Base-by-base conservation (phyloP, 352 stramenopile genomes). In the Peronosclerospora sorghi region DNA sequence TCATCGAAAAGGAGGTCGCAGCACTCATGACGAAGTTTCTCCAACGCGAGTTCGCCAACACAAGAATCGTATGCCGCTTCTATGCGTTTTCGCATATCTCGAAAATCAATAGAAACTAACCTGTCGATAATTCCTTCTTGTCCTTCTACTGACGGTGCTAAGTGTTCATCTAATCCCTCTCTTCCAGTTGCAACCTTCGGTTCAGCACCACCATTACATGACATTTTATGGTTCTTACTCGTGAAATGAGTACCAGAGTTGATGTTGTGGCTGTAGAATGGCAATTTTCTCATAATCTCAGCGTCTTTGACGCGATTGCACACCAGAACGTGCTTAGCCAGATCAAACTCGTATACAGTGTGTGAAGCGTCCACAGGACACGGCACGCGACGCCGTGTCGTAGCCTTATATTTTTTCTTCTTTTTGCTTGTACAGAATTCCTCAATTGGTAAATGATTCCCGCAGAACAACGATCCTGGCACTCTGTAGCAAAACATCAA, bases 281-380 rank as follows among this genome's bases (percentile, higher is more conserved):
- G 71, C 35, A 88, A 54, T 17, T 56, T 51, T 51, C 62, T 65
- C 59, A 79, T 78, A n/a, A 48, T 47, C 1, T 72, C 56, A 13
- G 62, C 62, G 40, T 88, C 73, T 42, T 84, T 84, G 18, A 78
- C 61, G 9, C 73, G 74, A 58, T 88, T 91, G 60, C 79, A 91
- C 4, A 91, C 62, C 32, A 75, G 49, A 34, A 85, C 59, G 56
- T 91, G 79, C 59, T 87, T 88, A 38, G 61, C 68, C 30, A 91
- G 48, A 41, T 91, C 79, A 50, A 66, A 88, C 45, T 71, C 57
- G 57, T 88, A 91, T 8, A 88, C 71, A 0, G 75, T 85, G 48
- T 91, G 79, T 3, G 71, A 54, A 6, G 36, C 40, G 32, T 91
- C 79, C 41, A 91, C 47, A 12, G 79, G 77, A 36, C 79, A 91